Conservation (phyloP, 306 rosid genomes). For the Vachellia collinsii region DNA sequence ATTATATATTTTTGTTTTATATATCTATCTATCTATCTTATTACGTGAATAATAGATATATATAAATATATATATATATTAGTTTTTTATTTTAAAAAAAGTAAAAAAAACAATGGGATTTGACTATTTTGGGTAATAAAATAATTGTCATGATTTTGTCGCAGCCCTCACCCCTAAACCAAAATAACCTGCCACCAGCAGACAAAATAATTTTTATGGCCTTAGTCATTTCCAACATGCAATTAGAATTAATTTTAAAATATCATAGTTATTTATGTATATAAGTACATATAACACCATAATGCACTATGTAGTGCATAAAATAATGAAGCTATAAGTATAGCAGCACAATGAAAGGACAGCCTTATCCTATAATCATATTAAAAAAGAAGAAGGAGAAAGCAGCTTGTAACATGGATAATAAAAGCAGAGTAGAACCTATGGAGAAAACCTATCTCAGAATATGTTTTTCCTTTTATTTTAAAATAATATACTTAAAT, state of each 20-base stretch:
- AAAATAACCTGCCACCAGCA: conserved; percentile 14
- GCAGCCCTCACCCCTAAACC: not conserved
- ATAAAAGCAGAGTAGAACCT: not conserved
- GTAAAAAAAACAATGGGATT: too few relatives aligned
- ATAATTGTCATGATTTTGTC: not conserved
- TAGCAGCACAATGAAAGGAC: not conserved
- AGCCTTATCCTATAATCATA: not conserved
- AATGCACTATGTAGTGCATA: conserved; percentile 1
- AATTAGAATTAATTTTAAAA: not conserved
- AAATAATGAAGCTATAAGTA: not conserved
- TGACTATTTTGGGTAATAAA: not conserved
- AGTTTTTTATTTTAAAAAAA: too few relatives aligned
- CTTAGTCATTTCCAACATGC: conserved; percentile 23
- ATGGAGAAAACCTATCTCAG: not conserved
- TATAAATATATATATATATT: too few relatives aligned
- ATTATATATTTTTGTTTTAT: not conserved
- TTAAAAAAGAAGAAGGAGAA: not conserved
- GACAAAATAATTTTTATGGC: conserved; percentile 25
- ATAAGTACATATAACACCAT: not conserved
- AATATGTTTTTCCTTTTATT: not conserved
- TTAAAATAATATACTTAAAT: not conserved
- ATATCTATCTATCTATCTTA: too few relatives aligned
- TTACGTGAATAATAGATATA: too few relatives aligned
- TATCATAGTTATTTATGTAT: not conserved
- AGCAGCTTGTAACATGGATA: not conserved